Evolutionary conservation across 2,329 filamentous ascomycete genomes (phyloP).

Genomic region (Thielaviopsis populi): DNA sequence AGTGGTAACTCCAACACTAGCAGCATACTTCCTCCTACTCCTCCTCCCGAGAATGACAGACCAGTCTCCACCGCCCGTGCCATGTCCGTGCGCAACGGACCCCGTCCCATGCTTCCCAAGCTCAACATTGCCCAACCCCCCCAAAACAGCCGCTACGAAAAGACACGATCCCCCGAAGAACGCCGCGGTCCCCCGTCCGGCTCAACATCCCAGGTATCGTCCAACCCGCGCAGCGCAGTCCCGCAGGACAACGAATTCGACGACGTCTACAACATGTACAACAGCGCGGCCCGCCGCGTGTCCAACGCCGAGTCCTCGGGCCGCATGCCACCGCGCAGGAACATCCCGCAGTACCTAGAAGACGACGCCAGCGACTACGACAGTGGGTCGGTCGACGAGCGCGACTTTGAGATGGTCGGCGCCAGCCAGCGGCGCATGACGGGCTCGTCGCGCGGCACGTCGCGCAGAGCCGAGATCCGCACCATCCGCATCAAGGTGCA

Average conservation of each 20-base stretch:
- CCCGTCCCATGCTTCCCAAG: conserved; percentile 45
- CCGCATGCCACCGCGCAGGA: conserved; percentile 28
- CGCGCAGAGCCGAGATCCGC: conserved; percentile 49
- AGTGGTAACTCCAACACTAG: conserved; percentile 31
- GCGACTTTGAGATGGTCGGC: conserved; percentile 66
- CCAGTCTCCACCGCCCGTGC: conserved; percentile 34
- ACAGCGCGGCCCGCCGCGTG: conserved; percentile 27
- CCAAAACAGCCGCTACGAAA: conserved; percentile 40
- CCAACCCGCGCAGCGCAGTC: conserved; percentile 16
- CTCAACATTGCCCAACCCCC: conserved; percentile 46
- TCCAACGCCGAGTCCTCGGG: conserved; percentile 28
- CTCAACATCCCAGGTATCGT: conserved; percentile 13
- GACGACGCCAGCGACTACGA: conserved; percentile 61
- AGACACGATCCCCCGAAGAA: conserved; percentile 34
- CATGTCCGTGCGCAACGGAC: conserved; percentile 46
- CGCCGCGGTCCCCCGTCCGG: conserved; percentile 8
- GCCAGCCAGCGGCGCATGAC: conserved; percentile 31
- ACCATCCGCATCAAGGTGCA: conserved; percentile 89
- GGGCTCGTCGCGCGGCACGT: conserved; percentile 35
- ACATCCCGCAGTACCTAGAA: conserved; percentile 49
- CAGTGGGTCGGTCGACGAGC: conserved; percentile 55
- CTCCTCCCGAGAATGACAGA: conserved; percentile 78
- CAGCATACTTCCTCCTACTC: conserved; percentile 92
- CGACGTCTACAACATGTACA: conserved; percentile 25
- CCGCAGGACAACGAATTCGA: conserved; percentile 13